Percentiles rank a stretch among this genome's conserved stretches.
Conservation (phyloP, 2,329 filamentous ascomycete genomes). For the Cladosporium sp. region DNA sequence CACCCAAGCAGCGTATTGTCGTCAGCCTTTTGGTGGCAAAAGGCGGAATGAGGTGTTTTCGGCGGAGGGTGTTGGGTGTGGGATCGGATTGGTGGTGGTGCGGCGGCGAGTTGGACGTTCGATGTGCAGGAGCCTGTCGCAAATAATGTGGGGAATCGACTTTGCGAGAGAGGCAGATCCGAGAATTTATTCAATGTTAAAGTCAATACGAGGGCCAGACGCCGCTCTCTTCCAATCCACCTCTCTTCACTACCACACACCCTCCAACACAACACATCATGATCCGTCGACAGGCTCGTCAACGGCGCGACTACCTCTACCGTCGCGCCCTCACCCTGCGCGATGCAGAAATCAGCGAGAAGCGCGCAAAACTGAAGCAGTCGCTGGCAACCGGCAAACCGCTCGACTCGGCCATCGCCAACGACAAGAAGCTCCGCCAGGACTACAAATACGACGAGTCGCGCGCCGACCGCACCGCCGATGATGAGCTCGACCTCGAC, state of each 20-base stretch:
- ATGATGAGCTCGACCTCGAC: constrained; percentile 71
- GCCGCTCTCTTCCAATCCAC: neutral
- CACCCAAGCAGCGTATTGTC: neutral
- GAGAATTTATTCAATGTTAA: neutral
- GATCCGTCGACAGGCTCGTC: constrained; percentile 67
- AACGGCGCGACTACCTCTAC: constrained; percentile 85
- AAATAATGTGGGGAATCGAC: neutral
- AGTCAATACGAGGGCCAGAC: too few species aligned
- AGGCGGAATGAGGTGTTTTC: neutral
- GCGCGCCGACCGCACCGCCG: constrained; percentile 59
- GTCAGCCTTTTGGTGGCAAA: neutral
- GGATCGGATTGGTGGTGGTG: neutral
- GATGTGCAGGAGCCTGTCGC: neutral
- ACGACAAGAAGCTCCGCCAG: constrained; percentile 77
- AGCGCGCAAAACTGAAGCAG: constrained; percentile 79
- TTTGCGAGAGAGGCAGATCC: neutral
- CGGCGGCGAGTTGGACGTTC: neutral
- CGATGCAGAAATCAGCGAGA: constrained; percentile 90
- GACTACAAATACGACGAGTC: constrained; percentile 96
- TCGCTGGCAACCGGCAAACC: constrained; percentile 88
- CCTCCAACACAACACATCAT: constrained; percentile 30
- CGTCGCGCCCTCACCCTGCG: constrained; percentile 80
- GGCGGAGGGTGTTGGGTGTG: neutral
- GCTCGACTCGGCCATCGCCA: constrained; percentile 73
- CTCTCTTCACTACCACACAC: neutral